Evolutionary conservation across 2,329 filamentous ascomycete genomes (phyloP).

Genomic region (Pestalotiopsis sp.): DNA sequence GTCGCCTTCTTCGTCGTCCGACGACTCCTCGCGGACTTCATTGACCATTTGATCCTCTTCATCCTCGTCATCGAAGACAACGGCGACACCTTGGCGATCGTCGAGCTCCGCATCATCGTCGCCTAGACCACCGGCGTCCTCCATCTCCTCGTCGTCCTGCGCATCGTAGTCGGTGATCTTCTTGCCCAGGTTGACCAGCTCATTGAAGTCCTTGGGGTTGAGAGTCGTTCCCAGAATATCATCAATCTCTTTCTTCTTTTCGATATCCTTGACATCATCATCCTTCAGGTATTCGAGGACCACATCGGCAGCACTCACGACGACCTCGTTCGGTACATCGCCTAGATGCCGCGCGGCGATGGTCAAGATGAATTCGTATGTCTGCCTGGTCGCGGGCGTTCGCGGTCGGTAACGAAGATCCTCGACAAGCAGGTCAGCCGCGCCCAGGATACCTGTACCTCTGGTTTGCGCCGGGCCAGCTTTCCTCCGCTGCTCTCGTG

Average conservation of each 20-base stretch:
- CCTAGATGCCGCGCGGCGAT: slow-evolving; percentile 87
- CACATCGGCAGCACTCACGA: slow-evolving; percentile 91
- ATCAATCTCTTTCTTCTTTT: slow-evolving; percentile 97
- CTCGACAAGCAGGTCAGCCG: slow-evolving; percentile 85
- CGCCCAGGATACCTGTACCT: slow-evolving; percentile 78
- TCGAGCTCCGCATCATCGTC: slow-evolving; percentile 78
- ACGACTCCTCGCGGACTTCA: slow-evolving; percentile 87
- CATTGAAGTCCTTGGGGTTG: slow-evolving; percentile 91
- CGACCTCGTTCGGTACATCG: slow-evolving; percentile 89
- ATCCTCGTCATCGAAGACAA: slow-evolving; percentile 91
- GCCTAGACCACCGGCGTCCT: slow-evolving; percentile 66
- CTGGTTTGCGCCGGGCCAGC: slow-evolving; percentile 71
- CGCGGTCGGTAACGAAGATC: slow-evolving; percentile 90
- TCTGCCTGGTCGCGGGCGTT: slow-evolving; percentile 87
- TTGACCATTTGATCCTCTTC: slow-evolving; percentile 80
- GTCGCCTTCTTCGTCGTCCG: slow-evolving; percentile 71
- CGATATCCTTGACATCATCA: slow-evolving; percentile 92
- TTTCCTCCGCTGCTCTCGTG: slow-evolving; percentile 82
- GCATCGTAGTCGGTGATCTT: slow-evolving; percentile 99
- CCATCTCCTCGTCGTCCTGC: slow-evolving; percentile 90
- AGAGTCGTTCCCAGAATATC: slow-evolving; percentile 85
- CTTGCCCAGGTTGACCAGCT: slow-evolving; percentile 93
- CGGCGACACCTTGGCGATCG: slow-evolving; percentile 93
- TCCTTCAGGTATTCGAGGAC: slow-evolving; percentile 92
- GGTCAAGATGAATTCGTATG: slow-evolving; percentile 92